phyloP scores from a whole-genome alignment of 2,329 filamentous ascomycete genomes.

The Colletotrichum cordylinicola region DNA sequence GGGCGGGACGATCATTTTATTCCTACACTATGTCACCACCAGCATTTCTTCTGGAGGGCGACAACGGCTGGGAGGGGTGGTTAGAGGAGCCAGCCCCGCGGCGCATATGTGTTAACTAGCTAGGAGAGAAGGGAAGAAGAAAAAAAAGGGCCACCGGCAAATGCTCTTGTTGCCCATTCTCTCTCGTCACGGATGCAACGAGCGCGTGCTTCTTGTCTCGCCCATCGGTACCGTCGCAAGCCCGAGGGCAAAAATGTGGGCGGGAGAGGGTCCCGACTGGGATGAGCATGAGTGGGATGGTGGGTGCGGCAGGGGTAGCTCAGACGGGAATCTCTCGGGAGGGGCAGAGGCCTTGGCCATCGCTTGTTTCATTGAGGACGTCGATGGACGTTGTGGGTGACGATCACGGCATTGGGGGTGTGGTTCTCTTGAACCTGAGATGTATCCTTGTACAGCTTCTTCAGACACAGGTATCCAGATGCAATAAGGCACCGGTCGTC shows the following conservation, averaged over 20 bases:
- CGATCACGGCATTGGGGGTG: not conserved
- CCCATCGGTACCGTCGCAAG: conserved; percentile 18
- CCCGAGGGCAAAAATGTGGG: conserved; percentile 12
- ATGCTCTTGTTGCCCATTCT: not conserved
- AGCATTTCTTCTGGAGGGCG: not conserved
- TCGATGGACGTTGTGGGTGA: not conserved
- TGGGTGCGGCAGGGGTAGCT: conserved; percentile 19
- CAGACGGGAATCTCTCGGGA: conserved; percentile 16
- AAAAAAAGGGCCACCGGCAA: not conserved
- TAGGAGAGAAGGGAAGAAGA: not conserved
- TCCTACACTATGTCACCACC: conserved; percentile 1
- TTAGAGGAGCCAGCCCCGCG: not conserved
- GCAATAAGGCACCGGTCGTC: not conserved
- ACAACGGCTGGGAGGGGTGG: not conserved
- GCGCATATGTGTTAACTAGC: not conserved
- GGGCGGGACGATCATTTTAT: conserved; percentile 18
- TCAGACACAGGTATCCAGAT: not conserved
- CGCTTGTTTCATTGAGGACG: conserved; percentile 18
- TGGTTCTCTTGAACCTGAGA: not conserved
- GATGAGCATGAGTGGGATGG: conserved; percentile 5
- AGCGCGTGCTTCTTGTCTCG: conserved; percentile 16
- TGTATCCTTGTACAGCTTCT: not conserved
- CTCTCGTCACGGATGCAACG: not conserved
- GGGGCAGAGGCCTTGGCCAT: conserved; percentile 11
- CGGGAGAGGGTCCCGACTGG: not conserved